Conservation (phyloP, 1,284 basidiomycete genomes). For the Thecaphora thlaspeos region DNA sequence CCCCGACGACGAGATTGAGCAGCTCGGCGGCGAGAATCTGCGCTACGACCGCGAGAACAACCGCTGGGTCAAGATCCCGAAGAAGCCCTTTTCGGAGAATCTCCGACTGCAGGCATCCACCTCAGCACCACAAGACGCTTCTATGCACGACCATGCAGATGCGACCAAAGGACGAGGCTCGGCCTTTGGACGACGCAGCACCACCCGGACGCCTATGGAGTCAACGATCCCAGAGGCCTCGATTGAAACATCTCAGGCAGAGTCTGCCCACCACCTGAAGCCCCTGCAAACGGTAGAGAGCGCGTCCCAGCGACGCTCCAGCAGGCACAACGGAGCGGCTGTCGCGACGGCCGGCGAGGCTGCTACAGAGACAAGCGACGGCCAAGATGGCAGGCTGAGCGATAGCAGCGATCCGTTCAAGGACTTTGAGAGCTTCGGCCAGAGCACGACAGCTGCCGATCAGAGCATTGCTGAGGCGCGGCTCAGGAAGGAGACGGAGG, state of each 20-base stretch:
- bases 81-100: slow-evolving; percentile 9
- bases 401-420: slow-evolving; percentile 39
- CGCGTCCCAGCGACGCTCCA: too few species aligned
- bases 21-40: slow-evolving; percentile 33
- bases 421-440: slow-evolving; percentile 41
- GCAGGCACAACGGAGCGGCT: too few species aligned
- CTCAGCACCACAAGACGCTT: too few species aligned
- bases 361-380: not conserved
- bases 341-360: too few species aligned
- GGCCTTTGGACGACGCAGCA: not conserved
- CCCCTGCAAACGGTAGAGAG: too few species aligned
- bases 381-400: slow-evolving; percentile 10
- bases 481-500: not conserved
- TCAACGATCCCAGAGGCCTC: slow-evolving; percentile 30
- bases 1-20: slow-evolving; percentile 31
- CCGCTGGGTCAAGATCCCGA: slow-evolving; percentile 35
- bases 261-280: not conserved
- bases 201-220: slow-evolving; percentile 1
- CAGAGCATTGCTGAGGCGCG: not conserved
- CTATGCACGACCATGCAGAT: not conserved
- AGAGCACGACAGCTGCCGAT: slow-evolving; percentile 10
- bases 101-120: not conserved
- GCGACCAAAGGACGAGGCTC: not conserved
- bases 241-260: slow-evolving; percentile 18
- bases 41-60: slow-evolving; percentile 32